Evolutionary conservation across 805 yeast genomes (phyloP), one percentile per base, ranked within the genome.

Genomic region (Saccharomycopsis capsularis): DNA sequence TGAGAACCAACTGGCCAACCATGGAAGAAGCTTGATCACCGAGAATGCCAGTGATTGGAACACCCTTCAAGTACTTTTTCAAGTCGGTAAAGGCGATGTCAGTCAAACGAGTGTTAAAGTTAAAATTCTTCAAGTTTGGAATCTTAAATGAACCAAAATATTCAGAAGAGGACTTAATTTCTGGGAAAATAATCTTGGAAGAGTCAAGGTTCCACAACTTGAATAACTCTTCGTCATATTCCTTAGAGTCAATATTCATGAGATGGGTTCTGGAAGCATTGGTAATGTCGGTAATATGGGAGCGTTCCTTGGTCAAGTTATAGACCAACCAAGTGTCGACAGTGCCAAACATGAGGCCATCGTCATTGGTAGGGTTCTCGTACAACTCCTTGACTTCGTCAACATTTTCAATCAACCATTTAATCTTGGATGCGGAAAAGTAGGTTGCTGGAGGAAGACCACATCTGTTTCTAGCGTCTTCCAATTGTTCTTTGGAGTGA

Each of bases 11-110:
- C 66, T 90, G 96, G 34, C 97, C 98, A 44, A 89, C 95, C 53
- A 91, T 67, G 1, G 97, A 93, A 2, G 96, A 88, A 48, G 90
- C 79, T 69, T 90, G 98, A 68, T 90, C 98, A 51, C 97, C 97
- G 27, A 90, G 71, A 67, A 95, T 86, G 40, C 96, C 96, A 58
- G 86, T 78, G 50, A 90, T 79, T 32, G 96, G 95, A 24, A 82
- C 71, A 40, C 76, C 81, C 45, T 73, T 70, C 52, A 82, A 71
- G 23, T 77, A 60, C 35, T 67, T 60, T 40, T 63, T 62, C 50
- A 76, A 64, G 48, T 74, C 71, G 40, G 74, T 76, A 44, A 68
- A 63, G 5, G 84, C 81, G 53, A 73, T 76, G 34, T 69, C 65
- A 38, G 81, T 72, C 53, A 78, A 70, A 40, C 67, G 68, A 46